Percentiles rank a stretch among this genome's conserved stretches.
These are phyloP conservation scores for Epichloe scottii DNA, from an alignment of 2,329 filamentous ascomycete genomes.

Conservation along the genomic window DNA sequence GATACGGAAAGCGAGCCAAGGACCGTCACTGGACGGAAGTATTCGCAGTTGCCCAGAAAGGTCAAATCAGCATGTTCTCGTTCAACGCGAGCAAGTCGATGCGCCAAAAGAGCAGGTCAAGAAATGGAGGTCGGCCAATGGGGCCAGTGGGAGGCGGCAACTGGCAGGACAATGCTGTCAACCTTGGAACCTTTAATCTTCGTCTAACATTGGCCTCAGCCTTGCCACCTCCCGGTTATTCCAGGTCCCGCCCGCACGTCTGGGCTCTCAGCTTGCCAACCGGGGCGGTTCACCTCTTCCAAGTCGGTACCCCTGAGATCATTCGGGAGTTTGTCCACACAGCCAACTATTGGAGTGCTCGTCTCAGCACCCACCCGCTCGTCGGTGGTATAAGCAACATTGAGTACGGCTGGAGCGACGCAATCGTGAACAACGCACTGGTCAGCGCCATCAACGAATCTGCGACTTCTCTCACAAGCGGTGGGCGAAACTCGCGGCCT, in stretches of 20 bases:
- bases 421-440: slow-evolving; percentile 54
- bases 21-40: slow-evolving; percentile 91
- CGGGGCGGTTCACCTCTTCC: slow-evolving; percentile 94
- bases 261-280: slow-evolving; percentile 88
- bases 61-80: slow-evolving; percentile 85
- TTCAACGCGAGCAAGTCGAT: slow-evolving; percentile 74
- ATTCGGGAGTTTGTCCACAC: slow-evolving; percentile 88
- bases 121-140: slow-evolving; percentile 35
- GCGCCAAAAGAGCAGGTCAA: slow-evolving; percentile 50
- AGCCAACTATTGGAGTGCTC: slow-evolving; percentile 94
- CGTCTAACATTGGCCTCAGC: slow-evolving; percentile 85
- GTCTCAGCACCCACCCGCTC: slow-evolving; percentile 85
- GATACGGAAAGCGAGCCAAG: slow-evolving; percentile 81
- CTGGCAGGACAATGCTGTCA: slow-evolving; percentile 95
- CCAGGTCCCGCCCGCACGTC: slow-evolving; percentile 77
- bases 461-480: slow-evolving; percentile 16
- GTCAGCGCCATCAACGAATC: slow-evolving; percentile 41
- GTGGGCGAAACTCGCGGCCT: slow-evolving; percentile 30
- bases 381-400: slow-evolving; percentile 91
- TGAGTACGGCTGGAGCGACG: slow-evolving; percentile 92
- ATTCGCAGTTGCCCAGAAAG: slow-evolving; percentile 92
- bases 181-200: slow-evolving; percentile 73
- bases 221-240: slow-evolving; percentile 84
- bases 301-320: slow-evolving; percentile 90
- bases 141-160: slow-evolving; percentile 85